Evolutionary conservation across 345 rosid species (phyloP).

Genomic region (Arabis hirsuta): DNA sequence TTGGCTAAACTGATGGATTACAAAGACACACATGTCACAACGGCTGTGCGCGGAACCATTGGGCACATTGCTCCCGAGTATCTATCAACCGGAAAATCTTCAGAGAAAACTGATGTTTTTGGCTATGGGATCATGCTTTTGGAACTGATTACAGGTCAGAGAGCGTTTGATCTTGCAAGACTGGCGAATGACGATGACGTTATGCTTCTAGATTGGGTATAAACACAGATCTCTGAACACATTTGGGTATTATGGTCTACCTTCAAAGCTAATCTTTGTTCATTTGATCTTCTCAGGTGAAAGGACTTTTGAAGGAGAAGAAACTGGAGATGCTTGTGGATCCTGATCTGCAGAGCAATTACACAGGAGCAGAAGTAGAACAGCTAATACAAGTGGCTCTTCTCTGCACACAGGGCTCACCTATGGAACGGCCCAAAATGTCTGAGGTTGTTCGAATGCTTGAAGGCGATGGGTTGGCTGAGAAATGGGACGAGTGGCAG

Average conservation of each 20-base stretch:
- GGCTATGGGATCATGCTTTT: slow-evolving; percentile 96
- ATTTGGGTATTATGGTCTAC: not conserved
- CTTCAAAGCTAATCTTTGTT: slow-evolving; percentile 16
- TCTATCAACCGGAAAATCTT: slow-evolving; percentile 91
- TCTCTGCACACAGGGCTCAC: slow-evolving; percentile 93
- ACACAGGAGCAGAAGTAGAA: slow-evolving; percentile 80
- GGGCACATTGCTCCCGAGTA: slow-evolving; percentile 98
- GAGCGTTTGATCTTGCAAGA: slow-evolving; percentile 96
- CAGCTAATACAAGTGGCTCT: slow-evolving; percentile 89
- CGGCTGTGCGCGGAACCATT: slow-evolving; percentile 93
- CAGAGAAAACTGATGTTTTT: slow-evolving; percentile 95
- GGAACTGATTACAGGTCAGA: slow-evolving; percentile 92
- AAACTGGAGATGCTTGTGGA: slow-evolving; percentile 90
- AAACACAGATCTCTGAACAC: not conserved
- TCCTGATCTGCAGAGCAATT: slow-evolving; percentile 80
- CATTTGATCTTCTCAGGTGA: slow-evolving; percentile 56
- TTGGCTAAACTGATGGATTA: slow-evolving; percentile 94
- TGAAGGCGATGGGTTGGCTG: slow-evolving; percentile 86
- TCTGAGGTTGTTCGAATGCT: slow-evolving; percentile 94
- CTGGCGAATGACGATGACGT: slow-evolving; percentile 91
- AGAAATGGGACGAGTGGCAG: slow-evolving; percentile 97
- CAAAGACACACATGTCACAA: slow-evolving; percentile 94
- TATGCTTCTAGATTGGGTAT: slow-evolving; percentile 96
- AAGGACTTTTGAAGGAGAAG: slow-evolving; percentile 86
- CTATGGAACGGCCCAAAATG: slow-evolving; percentile 92